Base-by-base conservation (phyloP, 164 flowering plant genomes). In the Hamamelis virginiana region DNA sequence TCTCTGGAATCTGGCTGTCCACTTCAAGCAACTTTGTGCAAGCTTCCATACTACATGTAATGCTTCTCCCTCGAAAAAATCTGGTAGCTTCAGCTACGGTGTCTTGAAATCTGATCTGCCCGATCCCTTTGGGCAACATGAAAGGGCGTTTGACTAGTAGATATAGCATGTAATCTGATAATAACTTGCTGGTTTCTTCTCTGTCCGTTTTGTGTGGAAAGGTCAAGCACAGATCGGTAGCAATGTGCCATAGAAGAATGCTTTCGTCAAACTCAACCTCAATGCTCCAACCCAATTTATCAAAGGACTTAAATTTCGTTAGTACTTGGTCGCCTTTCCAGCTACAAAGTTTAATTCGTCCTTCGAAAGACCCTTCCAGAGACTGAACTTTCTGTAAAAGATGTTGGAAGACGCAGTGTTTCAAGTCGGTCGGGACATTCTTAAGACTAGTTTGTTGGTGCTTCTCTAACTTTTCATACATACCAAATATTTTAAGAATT, bases 201-300 rank as follows among this genome's bases (percentile, higher is more conserved):
- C 0, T 16, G 15, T 46, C 15, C 0, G 13, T 11, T 46, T 46
- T 46, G 11, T 13, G 50, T 46, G 5, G 4, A 4, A 18, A 1
- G 16, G 23, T 52, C 15, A 52, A 46, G 33, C 72, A 74, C 8
- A 63, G 52, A 44, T 69, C 56, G 2, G 76, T 74, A 2, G 78
- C 78, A 62, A 75, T 71, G 27, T 75, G 78, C 78, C 75, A 71
- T 0, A 70, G 53, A 9, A 73, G 62, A 44, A 73, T 33, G 68
- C 72, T 67, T 10, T 64, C 28, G 12, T 68, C 72, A 10, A 52
- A 71, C 10, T 67, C 68, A 33, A 2, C 41, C 41, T 33, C 41
- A 2, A 33, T 6, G 41, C 41, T 33, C 2, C 62, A n/a, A 28
- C 23, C 5, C 18, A 12, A 9, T 16, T 33, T 33, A 6, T 2